Base-by-base conservation (phyloP, 2,329 filamentous ascomycete species). In the Neoascochyta sp. region DNA sequence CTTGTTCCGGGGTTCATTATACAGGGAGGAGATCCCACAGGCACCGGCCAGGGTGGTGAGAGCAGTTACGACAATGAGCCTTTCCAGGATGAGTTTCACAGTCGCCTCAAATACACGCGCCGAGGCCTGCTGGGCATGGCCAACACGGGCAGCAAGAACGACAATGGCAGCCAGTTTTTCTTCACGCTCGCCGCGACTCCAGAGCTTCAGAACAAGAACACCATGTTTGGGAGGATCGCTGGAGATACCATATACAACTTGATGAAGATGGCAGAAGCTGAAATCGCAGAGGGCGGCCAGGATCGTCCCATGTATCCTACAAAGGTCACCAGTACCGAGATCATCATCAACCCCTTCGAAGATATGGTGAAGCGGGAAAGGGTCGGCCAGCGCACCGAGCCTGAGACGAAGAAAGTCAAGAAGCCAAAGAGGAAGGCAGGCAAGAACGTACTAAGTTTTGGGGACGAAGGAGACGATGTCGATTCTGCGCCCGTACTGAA, bases 101-200 rank as follows among this genome's bases (percentile, higher is more conserved):
- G 83, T 50, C 76, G 92, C 17, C 71, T 98, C 46, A 93, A 93
- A 62, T 96, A 92, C 71, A 96, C 93, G 52, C 75, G 92, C 26
- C 75, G 92, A 38, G 92, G 92, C 0, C 67, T 96, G 50, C 66
- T 98, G 49, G 92, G 86, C n/a, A 95, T 96, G 88, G 92, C 92
- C 16, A 96, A 96, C 63, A 83, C 85, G 39, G 82, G 88, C 24
- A 69, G 67, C 29, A 75, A 76, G 16, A 74, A 89, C 52, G 85
- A 85, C 32, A 96, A 96, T 66, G 86, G 87, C 18, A 95, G 87
- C 62, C 92, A 98, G 64, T 96, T 96, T 71, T 98, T 98, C 69
- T 81, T 98, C 40, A 96, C 92, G 0, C 67, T 98, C 30, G 88
- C 80, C 42, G 71, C 72, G 32, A 88, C 89, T 14, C 81, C 87